phyloP scores from a whole-genome alignment of 106 monocot species.

The Hemerocallis citrina region DNA sequence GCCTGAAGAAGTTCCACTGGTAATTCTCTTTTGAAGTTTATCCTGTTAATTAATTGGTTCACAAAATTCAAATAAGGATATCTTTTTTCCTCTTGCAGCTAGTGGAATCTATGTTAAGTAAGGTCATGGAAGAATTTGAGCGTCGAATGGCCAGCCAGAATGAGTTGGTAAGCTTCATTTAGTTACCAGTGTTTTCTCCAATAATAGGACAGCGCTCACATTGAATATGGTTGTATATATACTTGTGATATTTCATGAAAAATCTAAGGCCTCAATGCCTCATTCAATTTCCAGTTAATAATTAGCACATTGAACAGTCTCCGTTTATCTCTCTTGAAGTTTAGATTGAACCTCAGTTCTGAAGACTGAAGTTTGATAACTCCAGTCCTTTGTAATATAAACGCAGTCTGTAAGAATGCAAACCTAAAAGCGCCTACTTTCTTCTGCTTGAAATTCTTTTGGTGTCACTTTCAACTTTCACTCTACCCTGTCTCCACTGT shows the following conservation, averaged over 20 bases:
- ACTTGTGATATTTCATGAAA: background rate
- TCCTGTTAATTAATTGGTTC: background rate
- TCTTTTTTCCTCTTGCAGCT: constrained; percentile 37
- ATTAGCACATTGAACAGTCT: no score
- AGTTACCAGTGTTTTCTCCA: background rate
- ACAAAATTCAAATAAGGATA: background rate
- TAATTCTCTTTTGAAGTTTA: constrained; percentile 9
- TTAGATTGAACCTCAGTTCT: no score
- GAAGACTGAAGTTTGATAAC: no score
- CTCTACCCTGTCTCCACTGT: background rate
- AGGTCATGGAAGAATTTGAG: constrained; percentile 86
- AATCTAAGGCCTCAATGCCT: background rate
- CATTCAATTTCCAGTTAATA: no score
- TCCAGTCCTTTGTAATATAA: no score
- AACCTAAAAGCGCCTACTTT: no score
- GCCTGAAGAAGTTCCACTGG: constrained; percentile 86
- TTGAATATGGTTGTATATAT: background rate
- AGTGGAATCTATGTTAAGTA: constrained; percentile 68
- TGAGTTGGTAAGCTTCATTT: constrained; percentile 43
- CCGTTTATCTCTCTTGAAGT: no score
- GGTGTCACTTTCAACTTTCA: background rate
- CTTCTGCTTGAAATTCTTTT: background rate
- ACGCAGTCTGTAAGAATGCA: no score
- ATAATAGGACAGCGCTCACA: background rate
- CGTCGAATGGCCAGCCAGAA: constrained; percentile 53